Evolutionary conservation across 352 stramenopile species (phyloP), one percentile per base, ranked within the genome.

Genomic region (Globisporangium takayamanum): DNA sequence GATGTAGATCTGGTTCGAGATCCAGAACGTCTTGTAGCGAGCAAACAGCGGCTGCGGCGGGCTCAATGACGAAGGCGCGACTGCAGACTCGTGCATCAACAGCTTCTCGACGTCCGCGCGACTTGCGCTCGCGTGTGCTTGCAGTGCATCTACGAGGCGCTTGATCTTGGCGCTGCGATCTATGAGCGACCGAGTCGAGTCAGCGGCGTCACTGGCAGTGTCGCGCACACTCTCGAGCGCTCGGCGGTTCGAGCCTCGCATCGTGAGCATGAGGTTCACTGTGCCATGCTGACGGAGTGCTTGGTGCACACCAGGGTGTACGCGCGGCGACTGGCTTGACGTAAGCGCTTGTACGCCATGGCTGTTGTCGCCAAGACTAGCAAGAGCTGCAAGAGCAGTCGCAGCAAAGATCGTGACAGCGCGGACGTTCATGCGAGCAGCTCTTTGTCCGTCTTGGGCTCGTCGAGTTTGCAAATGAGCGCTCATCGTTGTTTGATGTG

Each of bases 1-100:
- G 33, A 73, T 54, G 36, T 48, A 68, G 46, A 70, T 50, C 55
- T 68, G 58, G 59, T 68, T 70, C 18, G 51, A 50, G 63, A 73
- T 68, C 67, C 67, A 73, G 49, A 70, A 70, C 50, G 52, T 44
- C 66, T 73, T 28, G 20, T 57, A 62, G 26, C 41, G 50, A 22
- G 49, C 18, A 49, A 60, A 71, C 39, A 67, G 37, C 11, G 57
- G 60, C 41, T 58, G 49, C 36, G 36, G 51, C 0, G 47, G 48
- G 33, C 33, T 39, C 6, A 3, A 39, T 11, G 33, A 39, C 33
- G 6, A 11, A 8, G 33, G 10, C 33, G 33, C 8, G 33, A 11
- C 33, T 26, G 22, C 51, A 3, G 52, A 58, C 22, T 68, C 60
- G 10, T 60, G 26, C 18, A 15, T 25, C 15, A 69, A 41, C 20